Conservation (phyloP, 352 stramenopile species). For the Lagenidium sp. region DNA sequence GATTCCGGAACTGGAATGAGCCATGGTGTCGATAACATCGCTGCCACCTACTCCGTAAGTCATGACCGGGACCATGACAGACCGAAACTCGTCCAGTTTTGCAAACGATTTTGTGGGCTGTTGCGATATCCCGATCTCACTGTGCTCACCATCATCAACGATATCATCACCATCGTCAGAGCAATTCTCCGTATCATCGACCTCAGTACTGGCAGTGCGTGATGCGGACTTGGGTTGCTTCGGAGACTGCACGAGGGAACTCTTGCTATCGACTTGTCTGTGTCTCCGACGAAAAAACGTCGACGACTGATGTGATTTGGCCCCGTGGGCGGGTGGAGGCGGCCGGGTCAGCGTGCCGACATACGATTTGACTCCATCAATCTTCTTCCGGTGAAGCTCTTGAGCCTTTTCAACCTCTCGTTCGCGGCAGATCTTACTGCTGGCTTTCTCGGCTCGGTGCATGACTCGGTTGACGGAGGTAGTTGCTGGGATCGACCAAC, state of each 20-base stretch:
- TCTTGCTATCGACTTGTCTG: constrained; percentile 5
- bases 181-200: neutral
- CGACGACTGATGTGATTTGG: constrained; percentile 10
- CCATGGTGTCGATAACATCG: neutral
- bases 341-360: constrained; percentile 23
- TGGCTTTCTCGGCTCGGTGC: constrained; percentile 68
- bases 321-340: constrained; percentile 7
- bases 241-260: neutral
- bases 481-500: too few species aligned
- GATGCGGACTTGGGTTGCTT: too few species aligned
- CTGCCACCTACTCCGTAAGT: constrained; percentile 5
- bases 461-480: too few species aligned
- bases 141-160: constrained; percentile 1
- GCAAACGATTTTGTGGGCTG: constrained; percentile 5
- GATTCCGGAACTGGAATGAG: neutral
- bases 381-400: constrained; percentile 62
- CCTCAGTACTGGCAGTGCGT: neutral
- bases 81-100: constrained; percentile 49
- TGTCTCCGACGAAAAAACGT: constrained; percentile 17
- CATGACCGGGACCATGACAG: constrained; percentile 18
- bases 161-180: neutral
- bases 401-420: constrained; percentile 63
- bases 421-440: constrained; percentile 64
- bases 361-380: constrained; percentile 55
- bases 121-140: neutral